Percentiles rank a stretch among this genome's conserved stretches.
Conservation (phyloP, 1,139 yeast species). For the Wickerhamomyces sp. region DNA sequence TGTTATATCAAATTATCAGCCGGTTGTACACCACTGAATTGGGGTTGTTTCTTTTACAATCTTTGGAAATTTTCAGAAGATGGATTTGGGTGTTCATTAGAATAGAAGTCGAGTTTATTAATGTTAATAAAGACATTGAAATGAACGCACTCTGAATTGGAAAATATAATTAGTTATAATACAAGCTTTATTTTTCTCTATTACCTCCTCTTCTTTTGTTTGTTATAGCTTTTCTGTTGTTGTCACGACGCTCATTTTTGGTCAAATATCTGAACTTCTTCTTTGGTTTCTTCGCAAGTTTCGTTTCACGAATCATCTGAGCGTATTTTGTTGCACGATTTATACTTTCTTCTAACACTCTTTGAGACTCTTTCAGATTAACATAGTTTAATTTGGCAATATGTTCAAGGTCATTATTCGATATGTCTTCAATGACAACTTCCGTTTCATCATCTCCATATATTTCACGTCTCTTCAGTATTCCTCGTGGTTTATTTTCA, state of each 20-base stretch:
- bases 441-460: conserved; percentile 41
- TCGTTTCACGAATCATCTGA: conserved; percentile 35
- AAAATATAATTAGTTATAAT: conserved; percentile 1
- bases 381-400: conserved; percentile 63
- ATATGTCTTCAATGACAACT: conserved; percentile 54
- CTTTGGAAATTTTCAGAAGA: conserved; percentile 73
- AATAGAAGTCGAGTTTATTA: conserved; percentile 63
- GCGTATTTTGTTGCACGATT: conserved; percentile 73
- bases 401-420: conserved; percentile 46
- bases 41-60: conserved; percentile 62
- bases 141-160: conserved; percentile 2
- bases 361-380: conserved; percentile 52
- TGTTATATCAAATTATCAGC: conserved; percentile 13
- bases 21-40: conserved; percentile 47
- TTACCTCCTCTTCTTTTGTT: conserved; percentile 31
- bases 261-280: conserved; percentile 86
- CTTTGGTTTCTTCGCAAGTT: conserved; percentile 35
- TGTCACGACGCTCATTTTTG: conserved; percentile 69
- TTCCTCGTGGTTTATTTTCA: conserved; percentile 23
- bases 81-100: conserved; percentile 89
- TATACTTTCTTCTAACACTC: conserved; percentile 60
- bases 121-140: conserved; percentile 17
- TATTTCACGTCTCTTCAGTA: conserved; percentile 33
- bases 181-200: conserved; percentile 11
- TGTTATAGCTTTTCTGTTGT: conserved; percentile 50